A percentile compares a stretch with the other conserved stretches of the same genome.
phyloP scores from a whole-genome alignment of 805 yeast genomes.

The Priceomyces carsonii region DNA sequence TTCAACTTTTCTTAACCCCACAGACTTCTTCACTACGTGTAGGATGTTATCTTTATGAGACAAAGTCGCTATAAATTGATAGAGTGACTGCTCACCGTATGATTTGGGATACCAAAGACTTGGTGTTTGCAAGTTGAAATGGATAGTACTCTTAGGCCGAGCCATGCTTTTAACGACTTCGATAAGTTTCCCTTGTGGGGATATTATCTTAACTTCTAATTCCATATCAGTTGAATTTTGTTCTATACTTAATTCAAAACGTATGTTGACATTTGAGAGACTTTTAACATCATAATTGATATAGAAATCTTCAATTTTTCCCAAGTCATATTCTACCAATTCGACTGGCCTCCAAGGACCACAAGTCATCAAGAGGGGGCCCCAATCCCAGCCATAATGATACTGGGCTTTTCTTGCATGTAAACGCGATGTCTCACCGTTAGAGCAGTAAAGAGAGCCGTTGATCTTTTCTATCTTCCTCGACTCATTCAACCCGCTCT shows the following conservation, averaged over 20 bases:
- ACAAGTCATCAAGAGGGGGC: constrained; percentile 45
- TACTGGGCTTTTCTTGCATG: constrained; percentile 54
- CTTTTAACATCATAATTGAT: constrained; percentile 10
- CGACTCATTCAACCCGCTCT: constrained; percentile 36
- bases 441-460: constrained; percentile 30
- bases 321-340: constrained; percentile 19
- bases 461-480: constrained; percentile 31
- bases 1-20: constrained; percentile 44
- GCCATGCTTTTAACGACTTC: not conserved
- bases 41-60: not conserved
- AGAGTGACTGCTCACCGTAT: constrained; percentile 37
- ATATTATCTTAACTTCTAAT: not conserved
- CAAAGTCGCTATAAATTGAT: constrained; percentile 17
- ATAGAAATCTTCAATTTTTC: constrained; percentile 16
- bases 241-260: not conserved
- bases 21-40: constrained; percentile 15
- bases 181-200: not conserved
- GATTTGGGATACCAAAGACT: constrained; percentile 12
- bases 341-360: constrained; percentile 44
- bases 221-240: not conserved
- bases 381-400: constrained; percentile 64
- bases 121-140: not conserved
- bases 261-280: constrained; percentile 1
- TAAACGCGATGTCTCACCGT: constrained; percentile 46
- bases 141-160: not conserved